Base-by-base conservation (phyloP, 2,329 filamentous ascomycete species). In the Trematosphaeria pertusa region DNA sequence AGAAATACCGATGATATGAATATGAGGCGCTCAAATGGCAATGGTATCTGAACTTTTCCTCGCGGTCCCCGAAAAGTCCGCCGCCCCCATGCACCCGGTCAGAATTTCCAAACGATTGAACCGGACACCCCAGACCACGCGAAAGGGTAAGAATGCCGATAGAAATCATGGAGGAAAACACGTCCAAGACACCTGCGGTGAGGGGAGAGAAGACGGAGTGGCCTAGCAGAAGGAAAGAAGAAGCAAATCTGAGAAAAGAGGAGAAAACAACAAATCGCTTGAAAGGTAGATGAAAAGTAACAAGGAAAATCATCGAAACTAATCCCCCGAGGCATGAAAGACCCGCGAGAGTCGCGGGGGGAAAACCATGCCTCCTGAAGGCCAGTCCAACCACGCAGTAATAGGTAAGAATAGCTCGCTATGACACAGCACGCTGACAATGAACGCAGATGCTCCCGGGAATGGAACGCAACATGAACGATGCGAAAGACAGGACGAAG, bases 1-100 rank as follows among this genome's bases (percentile, higher is more conserved):
- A 41, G 21, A 24, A 46, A 40, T 31, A 24, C 32, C 21, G 40
- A 35, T 19, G 5, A 15, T 18, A 28, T 17, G 32, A 28, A n/a
- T 41, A 42, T 30, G 36, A 38, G 42, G 43, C 50, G 50, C 47
- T 50, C 46, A 52, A 46, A 48, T 19, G 32, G 43, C 36, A 48
- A 39, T 58, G 53, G 53, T 58, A 58, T 56, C 55, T 56, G 46
- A 58, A 54, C 55, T 58, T 58, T 58, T 56, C 46, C 46, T 41
- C 14, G n/a, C 22, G 33, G 28, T 14, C 24, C 44, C n/a, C n/a
- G n/a, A n/a, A n/a, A 46, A 41, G 37, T 22, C 17, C 28, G 21
- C 40, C 39, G 33, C 41, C 36, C 30, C 37, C 42, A 32, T 30
- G 9, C 8, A 45, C 24, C 30, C 14, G 30, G 14, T 28, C 12